A percentile compares a stretch with the other conserved stretches of the same genome.
Conservation (phyloP, 192 early-diverging fungal species). For the Coemansia sp. region DNA sequence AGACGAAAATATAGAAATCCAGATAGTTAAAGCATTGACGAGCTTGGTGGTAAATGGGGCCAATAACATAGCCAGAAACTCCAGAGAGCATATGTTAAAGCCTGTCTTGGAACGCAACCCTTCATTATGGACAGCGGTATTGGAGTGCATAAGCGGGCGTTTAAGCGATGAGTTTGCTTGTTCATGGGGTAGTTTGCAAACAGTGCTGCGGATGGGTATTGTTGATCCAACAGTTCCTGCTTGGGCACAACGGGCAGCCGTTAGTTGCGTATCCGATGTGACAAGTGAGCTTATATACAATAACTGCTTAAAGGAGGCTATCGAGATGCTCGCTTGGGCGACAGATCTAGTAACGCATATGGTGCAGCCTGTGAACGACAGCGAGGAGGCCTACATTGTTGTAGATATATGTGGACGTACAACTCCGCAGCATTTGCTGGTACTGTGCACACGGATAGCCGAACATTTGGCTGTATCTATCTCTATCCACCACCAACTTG, state of each 20-base stretch:
- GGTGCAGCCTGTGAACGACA: slow-evolving; percentile 1
- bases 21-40: slow-evolving; percentile 13
- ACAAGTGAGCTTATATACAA: slow-evolving; percentile 13
- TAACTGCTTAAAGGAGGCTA: neutral
- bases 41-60: slow-evolving; percentile 19
- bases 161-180: neutral
- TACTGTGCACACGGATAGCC: slow-evolving; percentile 8
- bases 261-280: slow-evolving; percentile 9
- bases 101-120: slow-evolving; percentile 23
- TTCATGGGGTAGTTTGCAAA: slow-evolving; percentile 6
- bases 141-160: slow-evolving; percentile 8
- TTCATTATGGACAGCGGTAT: slow-evolving; percentile 5
- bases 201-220: slow-evolving; percentile 12
- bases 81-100: too few relatives aligned
- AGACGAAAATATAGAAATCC: slow-evolving; percentile 8
- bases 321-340: slow-evolving; percentile 23
- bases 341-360: slow-evolving; percentile 4
- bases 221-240: slow-evolving; percentile 28
- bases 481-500: neutral
- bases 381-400: neutral
- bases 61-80: slow-evolving; percentile 5
- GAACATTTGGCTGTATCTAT: neutral
- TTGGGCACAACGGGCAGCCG: slow-evolving; percentile 24
- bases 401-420: neutral
- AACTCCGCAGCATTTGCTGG: neutral